These are phyloP conservation scores for Cytospora piceae DNA, from an alignment of 2,329 filamentous ascomycete genomes.

Conservation along the genomic window DNA sequence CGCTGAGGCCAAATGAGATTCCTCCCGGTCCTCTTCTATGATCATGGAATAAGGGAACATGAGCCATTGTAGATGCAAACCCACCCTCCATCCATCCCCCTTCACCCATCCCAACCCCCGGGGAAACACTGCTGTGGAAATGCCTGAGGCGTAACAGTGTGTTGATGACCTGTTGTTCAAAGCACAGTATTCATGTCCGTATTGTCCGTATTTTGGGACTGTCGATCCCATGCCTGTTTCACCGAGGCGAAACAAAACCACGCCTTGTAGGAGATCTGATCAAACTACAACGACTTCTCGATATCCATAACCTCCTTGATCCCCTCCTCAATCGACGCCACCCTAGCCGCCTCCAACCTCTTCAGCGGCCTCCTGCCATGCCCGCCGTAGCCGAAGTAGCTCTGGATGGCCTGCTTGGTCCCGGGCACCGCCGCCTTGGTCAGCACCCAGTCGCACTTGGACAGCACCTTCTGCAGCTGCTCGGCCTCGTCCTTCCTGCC, in stretches of 20 bases:
- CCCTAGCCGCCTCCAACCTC: slow-evolving; percentile 62
- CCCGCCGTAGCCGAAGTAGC: slow-evolving; percentile 80
- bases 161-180: no score
- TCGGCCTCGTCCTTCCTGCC: slow-evolving; percentile 77
- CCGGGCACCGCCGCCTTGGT: slow-evolving; percentile 83
- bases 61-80: neutral
- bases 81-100: neutral
- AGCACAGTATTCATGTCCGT: no score
- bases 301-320: slow-evolving; percentile 68
- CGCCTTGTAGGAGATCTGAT: no score
- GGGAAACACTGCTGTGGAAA: no score
- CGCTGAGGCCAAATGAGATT: neutral
- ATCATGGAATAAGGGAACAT: neutral
- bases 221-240: neutral
- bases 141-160: neutral
- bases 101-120: neutral
- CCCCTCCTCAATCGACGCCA: slow-evolving; percentile 57
- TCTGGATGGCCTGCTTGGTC: slow-evolving; percentile 83
- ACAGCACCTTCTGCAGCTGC: slow-evolving; percentile 75
- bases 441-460: slow-evolving; percentile 79
- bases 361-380: slow-evolving; percentile 74
- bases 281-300: slow-evolving; percentile 55
- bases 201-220: no score
- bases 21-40: neutral
- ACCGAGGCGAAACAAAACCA: neutral